Conservation (phyloP, 2,329 filamentous ascomycete species). For the Sarocladiaceae sp. region DNA sequence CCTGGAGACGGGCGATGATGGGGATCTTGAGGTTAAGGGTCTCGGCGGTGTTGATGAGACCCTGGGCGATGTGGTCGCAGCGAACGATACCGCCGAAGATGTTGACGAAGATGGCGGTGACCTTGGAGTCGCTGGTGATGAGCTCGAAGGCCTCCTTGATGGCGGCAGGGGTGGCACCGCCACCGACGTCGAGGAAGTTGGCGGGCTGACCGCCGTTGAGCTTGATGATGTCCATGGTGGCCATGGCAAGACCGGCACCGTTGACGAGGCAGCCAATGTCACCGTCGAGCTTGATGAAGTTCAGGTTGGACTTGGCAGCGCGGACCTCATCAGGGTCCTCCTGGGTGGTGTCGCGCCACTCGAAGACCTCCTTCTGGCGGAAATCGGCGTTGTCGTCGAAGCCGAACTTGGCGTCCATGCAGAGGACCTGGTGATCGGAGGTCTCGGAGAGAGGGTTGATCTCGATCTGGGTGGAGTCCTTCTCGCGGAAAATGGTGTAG, state of each 20-base stretch:
- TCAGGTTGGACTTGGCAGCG: conserved; percentile 87
- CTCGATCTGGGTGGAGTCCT: conserved; percentile 98
- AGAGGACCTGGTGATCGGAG: conserved; percentile 93
- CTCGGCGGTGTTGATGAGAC: conserved; percentile 90
- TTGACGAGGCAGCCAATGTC: conserved; percentile 99
- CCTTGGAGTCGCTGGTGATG: conserved; percentile 97
- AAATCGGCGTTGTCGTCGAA: conserved; percentile 99
- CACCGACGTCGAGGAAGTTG: conserved; percentile 98
- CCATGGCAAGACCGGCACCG: conserved; percentile 98
- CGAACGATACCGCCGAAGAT: conserved; percentile 99
- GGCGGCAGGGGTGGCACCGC: conserved; percentile 91
- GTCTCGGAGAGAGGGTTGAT: conserved; percentile 99
- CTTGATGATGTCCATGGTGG: conserved; percentile 99
- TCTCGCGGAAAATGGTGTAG: conserved; percentile 98
- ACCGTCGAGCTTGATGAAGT: conserved; percentile 99
- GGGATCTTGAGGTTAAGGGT: conserved; percentile 93
- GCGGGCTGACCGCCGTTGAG: conserved; percentile 92
- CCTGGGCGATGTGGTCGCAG: conserved; percentile 94
- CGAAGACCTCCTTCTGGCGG: conserved; percentile 94
- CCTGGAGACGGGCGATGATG: conserved; percentile 94
- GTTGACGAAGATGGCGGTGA: conserved; percentile 98
- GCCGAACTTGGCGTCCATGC: conserved; percentile 98
- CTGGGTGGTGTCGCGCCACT: conserved; percentile 88
- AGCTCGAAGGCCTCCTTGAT: conserved; percentile 98
- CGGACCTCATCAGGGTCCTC: conserved; percentile 97